A percentile compares a stretch with the other conserved stretches of the same genome.
These are phyloP conservation scores for Fulvia fulva DNA, from an alignment of 2,329 filamentous ascomycete genomes.

Conservation along the genomic window DNA sequence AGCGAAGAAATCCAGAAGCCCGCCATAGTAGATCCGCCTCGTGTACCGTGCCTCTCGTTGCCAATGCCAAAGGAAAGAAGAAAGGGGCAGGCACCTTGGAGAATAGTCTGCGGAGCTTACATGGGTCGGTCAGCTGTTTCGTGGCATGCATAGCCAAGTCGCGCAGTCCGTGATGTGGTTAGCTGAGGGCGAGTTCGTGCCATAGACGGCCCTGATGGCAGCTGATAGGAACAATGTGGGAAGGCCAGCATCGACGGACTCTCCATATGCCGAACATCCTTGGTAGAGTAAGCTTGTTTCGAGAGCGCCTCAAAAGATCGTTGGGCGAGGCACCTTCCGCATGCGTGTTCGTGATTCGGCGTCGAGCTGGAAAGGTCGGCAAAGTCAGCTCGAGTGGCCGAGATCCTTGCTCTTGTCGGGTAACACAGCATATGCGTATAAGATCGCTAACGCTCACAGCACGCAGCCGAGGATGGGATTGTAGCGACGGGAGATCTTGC, in stretches of 20 bases:
- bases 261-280: slow-evolving; percentile 1
- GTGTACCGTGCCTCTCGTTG: not conserved
- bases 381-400: not conserved
- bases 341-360: not conserved
- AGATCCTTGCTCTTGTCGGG: not conserved
- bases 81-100: not conserved
- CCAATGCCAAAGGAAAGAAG: not conserved
- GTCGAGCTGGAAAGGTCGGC: not conserved
- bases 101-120: not conserved
- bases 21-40: not conserved
- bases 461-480: not conserved
- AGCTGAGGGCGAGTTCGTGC: not conserved
- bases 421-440: not conserved
- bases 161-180: not conserved
- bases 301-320: not conserved
- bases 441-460: not conserved
- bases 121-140: not conserved
- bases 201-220: not conserved
- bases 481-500: not conserved
- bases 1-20: not conserved
- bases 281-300: not conserved
- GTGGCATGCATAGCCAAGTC: not conserved
- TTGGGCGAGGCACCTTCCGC: not conserved
- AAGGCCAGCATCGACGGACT: not conserved
- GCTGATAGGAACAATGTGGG: not conserved